Evolutionary conservation across 106 monocot species (phyloP), one percentile per base, ranked within the genome.

Genomic region (Hemerocallis citrina): DNA sequence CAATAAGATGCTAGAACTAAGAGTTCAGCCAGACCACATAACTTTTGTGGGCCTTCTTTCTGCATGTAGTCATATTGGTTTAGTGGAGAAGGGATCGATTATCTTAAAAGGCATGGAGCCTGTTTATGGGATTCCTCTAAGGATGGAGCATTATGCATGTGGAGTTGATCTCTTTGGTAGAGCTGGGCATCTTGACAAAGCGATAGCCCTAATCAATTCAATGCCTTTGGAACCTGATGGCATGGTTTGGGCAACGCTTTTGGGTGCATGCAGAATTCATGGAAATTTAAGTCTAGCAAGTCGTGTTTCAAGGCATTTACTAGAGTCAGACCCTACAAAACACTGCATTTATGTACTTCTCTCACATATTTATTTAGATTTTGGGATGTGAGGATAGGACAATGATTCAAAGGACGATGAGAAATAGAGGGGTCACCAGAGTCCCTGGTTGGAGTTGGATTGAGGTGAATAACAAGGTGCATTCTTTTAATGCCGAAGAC

Each of bases 381-480:
- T 67, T 27, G 76, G 81, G 38, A 64, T 70, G 70, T 81, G 81
- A 84, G 80, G 68, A 70, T 19, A 82, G 85, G 58, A 82, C 81
- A 12, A 58, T 39, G 39, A 47, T 94, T 3, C 82, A 81, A 41
- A 83, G 59, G 73, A 69, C 55, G 9, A 94, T 94, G 93, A 80
- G 68, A 65, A 73, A 77, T 15, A 77, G 86, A 72, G 77, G 83
- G 22, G 44, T 89, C 68, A 75, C 39, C 7, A 94, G 89, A 67
- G 77, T 85, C 6, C 89, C 93, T 28, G 93, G 93, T 41, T 94
- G 82, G 77, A 94, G 93, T 73, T 94, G 93, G 93, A 83, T 89
- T 62, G 93, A 89, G 63, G 72, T 83, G 10, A 65, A 68, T n/a
- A 83, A 83, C 34, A 62, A 57, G 56, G 75, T 94, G 27, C 79